A percentile compares a stretch with the other conserved stretches of the same genome.
Evolutionary conservation across 202 grass and related monocot species (phyloP).

Genomic region (Digitaria exilis): DNA sequence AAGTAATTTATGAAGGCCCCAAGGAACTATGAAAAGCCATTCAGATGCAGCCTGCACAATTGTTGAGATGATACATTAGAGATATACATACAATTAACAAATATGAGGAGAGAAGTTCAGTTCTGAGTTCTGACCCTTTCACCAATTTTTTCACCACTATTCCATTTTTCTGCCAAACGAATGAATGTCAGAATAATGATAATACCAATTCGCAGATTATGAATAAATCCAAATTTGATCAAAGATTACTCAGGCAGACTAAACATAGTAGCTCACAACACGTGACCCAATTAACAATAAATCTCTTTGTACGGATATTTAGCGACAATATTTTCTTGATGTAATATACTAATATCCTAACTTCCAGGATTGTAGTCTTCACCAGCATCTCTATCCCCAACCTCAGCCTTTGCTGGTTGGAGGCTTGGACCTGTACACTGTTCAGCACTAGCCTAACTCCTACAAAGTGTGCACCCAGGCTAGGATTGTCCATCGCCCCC

Average conservation of each 20-base stretch:
- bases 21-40: constrained; percentile 97
- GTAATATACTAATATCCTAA: background rate
- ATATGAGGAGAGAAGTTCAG: background rate
- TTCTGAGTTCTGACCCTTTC: constrained; percentile 76
- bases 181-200: constrained; percentile 43
- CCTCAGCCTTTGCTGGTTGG: background rate
- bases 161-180: constrained; percentile 63
- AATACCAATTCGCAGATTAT: constrained; percentile 22
- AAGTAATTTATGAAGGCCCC: constrained; percentile 78
- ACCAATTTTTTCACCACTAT: constrained; percentile 79
- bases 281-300: background rate
- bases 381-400: background rate
- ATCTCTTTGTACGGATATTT: background rate
- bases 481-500: background rate
- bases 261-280: constrained; percentile 7
- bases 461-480: background rate
- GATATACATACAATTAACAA: constrained; percentile 4
- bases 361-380: background rate
- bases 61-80: constrained; percentile 36
- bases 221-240: background rate
- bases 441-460: background rate
- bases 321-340: background rate
- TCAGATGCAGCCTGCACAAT: constrained; percentile 83
- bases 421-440: background rate
- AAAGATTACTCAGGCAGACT: constrained; percentile 9